These are phyloP conservation scores for Dujonia santamariae DNA, from an alignment of 1,139 yeast species.

Conservation along the genomic window DNA sequence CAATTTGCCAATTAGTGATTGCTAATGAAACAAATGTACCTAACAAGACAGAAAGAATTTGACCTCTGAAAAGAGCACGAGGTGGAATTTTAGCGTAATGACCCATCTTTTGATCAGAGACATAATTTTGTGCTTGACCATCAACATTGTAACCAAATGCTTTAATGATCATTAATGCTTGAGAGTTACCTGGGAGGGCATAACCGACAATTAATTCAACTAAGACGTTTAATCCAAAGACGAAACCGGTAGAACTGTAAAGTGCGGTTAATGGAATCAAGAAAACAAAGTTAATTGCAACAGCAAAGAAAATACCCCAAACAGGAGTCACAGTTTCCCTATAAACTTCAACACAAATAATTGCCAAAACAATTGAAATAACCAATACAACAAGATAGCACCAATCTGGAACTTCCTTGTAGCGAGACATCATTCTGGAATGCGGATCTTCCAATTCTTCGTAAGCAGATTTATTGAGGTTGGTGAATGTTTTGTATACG, in stretches of 20 bases:
- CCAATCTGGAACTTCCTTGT: conserved; percentile 63
- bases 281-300: conserved; percentile 52
- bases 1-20: conserved; percentile 51
- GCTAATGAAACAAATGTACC: conserved; percentile 51
- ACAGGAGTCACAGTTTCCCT: conserved; percentile 49
- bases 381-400: conserved; percentile 48
- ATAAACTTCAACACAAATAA: conserved; percentile 33
- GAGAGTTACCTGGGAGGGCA: conserved; percentile 56
- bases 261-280: conserved; percentile 48
- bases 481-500: conserved; percentile 24
- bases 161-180: conserved; percentile 53
- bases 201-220: conserved; percentile 57
- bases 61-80: conserved; percentile 57
- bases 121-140: conserved; percentile 52
- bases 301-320: conserved; percentile 56
- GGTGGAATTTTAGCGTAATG: conserved; percentile 61
- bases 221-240: conserved; percentile 52
- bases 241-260: conserved; percentile 47
- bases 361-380: conserved; percentile 21
- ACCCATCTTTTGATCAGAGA: conserved; percentile 50
- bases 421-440: conserved; percentile 50
- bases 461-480: conserved; percentile 8
- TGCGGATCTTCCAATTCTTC: conserved; percentile 46
- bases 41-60: conserved; percentile 42
- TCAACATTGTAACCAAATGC: conserved; percentile 55